Evolutionary conservation across 345 rosid species (phyloP).

Genomic region (Hevea brasiliensis): DNA sequence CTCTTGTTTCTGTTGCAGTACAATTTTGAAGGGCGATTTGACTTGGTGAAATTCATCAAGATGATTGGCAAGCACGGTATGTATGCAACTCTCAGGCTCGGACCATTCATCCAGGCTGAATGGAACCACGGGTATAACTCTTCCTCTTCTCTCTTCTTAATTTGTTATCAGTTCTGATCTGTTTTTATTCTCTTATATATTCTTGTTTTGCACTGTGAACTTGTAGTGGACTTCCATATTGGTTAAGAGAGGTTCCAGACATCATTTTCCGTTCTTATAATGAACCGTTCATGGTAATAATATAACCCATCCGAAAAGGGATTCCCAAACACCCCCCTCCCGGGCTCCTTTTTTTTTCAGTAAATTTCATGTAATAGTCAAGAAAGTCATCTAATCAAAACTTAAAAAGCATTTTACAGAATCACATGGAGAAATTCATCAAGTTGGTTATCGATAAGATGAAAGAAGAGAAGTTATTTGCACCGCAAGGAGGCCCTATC

Average conservation of each 20-base stretch:
- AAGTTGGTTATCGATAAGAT: conserved; percentile 35
- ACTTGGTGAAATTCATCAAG: conserved; percentile 77
- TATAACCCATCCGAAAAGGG: background rate
- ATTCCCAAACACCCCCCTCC: too few species aligned
- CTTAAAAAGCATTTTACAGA: conserved; percentile 28
- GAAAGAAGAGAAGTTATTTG: conserved; percentile 52
- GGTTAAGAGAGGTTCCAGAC: conserved; percentile 73
- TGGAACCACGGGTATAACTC: conserved; percentile 86
- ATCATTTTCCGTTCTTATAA: conserved; percentile 78
- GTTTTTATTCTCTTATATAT: background rate
- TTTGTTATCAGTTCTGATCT: too few species aligned
- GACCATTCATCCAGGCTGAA: conserved; percentile 95
- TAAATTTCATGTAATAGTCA: background rate
- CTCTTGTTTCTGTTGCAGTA: conserved; percentile 32
- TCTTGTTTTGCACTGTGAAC: background rate
- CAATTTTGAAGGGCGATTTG: conserved; percentile 66
- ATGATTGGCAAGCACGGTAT: conserved; percentile 49
- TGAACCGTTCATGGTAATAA: conserved; percentile 69
- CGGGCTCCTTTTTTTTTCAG: too few species aligned
- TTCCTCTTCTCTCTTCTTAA: background rate
- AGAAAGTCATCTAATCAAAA: background rate
- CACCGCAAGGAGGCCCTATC: conserved; percentile 77
- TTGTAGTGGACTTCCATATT: conserved; percentile 81
- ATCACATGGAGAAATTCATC: conserved; percentile 54
- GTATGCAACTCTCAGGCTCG: conserved; percentile 69